phyloP scores from a whole-genome alignment of 2,329 filamentous ascomycete species.

The Neonectria ditissima region DNA sequence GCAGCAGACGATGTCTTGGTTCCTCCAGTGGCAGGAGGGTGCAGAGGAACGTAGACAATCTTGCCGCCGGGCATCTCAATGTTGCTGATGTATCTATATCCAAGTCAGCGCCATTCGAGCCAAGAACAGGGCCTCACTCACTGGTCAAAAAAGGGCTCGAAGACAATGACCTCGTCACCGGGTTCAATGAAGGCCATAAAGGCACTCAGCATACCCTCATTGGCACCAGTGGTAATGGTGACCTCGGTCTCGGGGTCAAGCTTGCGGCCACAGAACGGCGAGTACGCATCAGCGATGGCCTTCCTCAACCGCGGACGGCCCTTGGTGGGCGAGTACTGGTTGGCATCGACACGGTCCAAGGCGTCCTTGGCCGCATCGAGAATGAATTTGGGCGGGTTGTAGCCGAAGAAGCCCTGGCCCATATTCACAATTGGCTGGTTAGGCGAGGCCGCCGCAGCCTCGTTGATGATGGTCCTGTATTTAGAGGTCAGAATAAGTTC shows the following conservation, averaged over 20 bases:
- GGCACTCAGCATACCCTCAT: constrained; percentile 93
- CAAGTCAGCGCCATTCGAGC: constrained; percentile 13
- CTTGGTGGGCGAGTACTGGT: constrained; percentile 97
- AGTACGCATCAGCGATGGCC: constrained; percentile 92
- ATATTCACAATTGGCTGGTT: constrained; percentile 74
- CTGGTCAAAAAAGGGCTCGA: constrained; percentile 99
- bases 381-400: constrained; percentile 93
- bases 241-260: constrained; percentile 93
- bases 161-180: constrained; percentile 96
- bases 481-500: background rate
- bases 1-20: constrained; percentile 84
- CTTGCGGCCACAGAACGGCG: constrained; percentile 84
- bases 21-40: constrained; percentile 85
- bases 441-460: constrained; percentile 72
- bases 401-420: constrained; percentile 83
- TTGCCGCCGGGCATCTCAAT: constrained; percentile 98
- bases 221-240: constrained; percentile 91
- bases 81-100: constrained; percentile 80
- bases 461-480: constrained; percentile 73
- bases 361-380: constrained; percentile 91
- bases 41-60: constrained; percentile 94
- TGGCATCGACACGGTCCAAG: constrained; percentile 92
- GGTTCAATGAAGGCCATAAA: constrained; percentile 98
- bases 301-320: constrained; percentile 92
- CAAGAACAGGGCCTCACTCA: constrained; percentile 47